These are phyloP conservation scores for Coleophoma crateriformis DNA, from an alignment of 2,329 filamentous ascomycete genomes.

Conservation along the genomic window DNA sequence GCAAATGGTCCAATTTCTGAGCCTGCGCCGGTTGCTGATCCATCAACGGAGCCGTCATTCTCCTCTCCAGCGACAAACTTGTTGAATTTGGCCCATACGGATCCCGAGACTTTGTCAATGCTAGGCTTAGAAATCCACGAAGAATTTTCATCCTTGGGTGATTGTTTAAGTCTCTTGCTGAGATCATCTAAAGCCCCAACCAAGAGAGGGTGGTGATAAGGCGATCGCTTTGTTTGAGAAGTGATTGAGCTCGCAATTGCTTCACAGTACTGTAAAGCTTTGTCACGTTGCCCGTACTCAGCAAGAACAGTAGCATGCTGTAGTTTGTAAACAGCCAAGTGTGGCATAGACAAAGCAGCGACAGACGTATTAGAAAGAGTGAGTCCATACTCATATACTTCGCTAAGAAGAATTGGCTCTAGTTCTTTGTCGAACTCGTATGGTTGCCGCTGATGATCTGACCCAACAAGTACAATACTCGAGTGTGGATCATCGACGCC, in stretches of 20 bases:
- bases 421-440: constrained; percentile 73
- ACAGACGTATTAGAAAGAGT: constrained; percentile 60
- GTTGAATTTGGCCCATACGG: constrained; percentile 88
- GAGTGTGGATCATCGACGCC: constrained; percentile 77
- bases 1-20: constrained; percentile 74
- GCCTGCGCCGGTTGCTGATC: constrained; percentile 48
- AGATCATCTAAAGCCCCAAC: constrained; percentile 78
- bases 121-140: constrained; percentile 94
- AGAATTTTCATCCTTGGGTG: constrained; percentile 72
- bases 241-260: constrained; percentile 71
- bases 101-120: constrained; percentile 92
- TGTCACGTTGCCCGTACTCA: constrained; percentile 74
- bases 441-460: constrained; percentile 68
- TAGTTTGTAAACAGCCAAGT: constrained; percentile 87
- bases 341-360: constrained; percentile 58
- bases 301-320: constrained; percentile 80
- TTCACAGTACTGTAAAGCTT: constrained; percentile 90
- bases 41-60: constrained; percentile 56
- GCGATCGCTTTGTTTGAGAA: constrained; percentile 75
- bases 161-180: constrained; percentile 74
- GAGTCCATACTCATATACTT: constrained; percentile 88
- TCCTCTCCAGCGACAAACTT: constrained; percentile 95
- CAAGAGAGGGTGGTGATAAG: constrained; percentile 76
- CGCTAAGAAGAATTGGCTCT: constrained; percentile 87
- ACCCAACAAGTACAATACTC: constrained; percentile 78